phyloP scores from a whole-genome alignment of 257 asterid species.

The Cinchona pubescens region DNA sequence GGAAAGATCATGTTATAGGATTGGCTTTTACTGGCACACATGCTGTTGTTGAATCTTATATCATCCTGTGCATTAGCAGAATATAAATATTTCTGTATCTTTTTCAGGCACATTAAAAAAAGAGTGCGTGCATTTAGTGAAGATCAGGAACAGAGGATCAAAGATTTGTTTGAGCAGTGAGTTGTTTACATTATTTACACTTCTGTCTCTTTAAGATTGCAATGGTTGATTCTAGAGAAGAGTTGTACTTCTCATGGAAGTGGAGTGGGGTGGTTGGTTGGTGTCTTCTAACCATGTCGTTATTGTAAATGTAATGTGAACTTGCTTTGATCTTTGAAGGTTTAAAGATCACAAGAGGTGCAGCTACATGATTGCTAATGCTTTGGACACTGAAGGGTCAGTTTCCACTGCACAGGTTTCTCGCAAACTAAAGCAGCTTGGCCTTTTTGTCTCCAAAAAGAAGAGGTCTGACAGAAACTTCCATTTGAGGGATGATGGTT shows the following conservation, averaged over 20 bases:
- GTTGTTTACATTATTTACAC: constrained; percentile 31
- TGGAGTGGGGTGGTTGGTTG: not conserved
- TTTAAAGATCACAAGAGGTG: constrained; percentile 80
- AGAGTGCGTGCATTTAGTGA: constrained; percentile 66
- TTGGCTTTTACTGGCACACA: not conserved
- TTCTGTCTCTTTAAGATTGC: constrained; percentile 2
- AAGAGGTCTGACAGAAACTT: constrained; percentile 43
- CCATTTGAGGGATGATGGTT: constrained; percentile 52
- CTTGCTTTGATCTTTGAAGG: constrained; percentile 46
- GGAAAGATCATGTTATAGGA: too few species aligned
- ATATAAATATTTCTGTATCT: constrained; percentile 7
- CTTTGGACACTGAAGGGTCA: constrained; percentile 62
- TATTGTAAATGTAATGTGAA: not conserved
- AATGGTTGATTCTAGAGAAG: too few species aligned
- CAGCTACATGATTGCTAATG: constrained; percentile 85
- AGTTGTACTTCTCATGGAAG: too few species aligned
- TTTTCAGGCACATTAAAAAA: constrained; percentile 69
- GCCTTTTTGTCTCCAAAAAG: constrained; percentile 52
- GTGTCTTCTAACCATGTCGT: not conserved
- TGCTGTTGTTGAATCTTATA: constrained; percentile 12
- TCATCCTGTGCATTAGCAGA: not conserved
- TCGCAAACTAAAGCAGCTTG: constrained; percentile 88
- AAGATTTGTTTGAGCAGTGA: constrained; percentile 80
- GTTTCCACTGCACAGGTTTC: constrained; percentile 69
- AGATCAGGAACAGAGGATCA: constrained; percentile 76